Conservation (phyloP, 495 filamentous ascomycete species). For the Cercophora samala region DNA sequence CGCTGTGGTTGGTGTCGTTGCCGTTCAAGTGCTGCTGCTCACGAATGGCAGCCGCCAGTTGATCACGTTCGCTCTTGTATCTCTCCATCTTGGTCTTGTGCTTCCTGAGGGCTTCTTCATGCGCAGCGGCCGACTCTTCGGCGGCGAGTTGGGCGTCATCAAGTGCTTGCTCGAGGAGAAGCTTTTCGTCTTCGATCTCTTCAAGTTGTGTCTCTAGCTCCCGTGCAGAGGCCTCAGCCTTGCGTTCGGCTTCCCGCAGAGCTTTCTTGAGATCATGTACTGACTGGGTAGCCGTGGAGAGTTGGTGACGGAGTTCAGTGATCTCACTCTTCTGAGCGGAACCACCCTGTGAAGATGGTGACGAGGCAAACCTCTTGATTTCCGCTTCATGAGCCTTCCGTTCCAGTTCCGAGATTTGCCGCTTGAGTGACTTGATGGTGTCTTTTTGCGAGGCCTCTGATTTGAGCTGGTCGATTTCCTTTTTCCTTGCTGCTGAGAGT, state of each 20-base stretch:
- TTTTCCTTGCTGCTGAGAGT: slow-evolving; percentile 59
- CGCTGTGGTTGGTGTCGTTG: slow-evolving; percentile 28
- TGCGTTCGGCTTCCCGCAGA: slow-evolving; percentile 57
- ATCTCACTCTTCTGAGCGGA: slow-evolving; percentile 62
- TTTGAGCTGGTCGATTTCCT: slow-evolving; percentile 59
- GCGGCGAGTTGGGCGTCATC: slow-evolving; percentile 68
- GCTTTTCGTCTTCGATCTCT: slow-evolving; percentile 86
- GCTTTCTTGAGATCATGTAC: slow-evolving; percentile 54
- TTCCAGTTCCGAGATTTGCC: slow-evolving; percentile 49
- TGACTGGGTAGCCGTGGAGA: slow-evolving; percentile 59
- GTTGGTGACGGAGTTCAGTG: slow-evolving; percentile 58
- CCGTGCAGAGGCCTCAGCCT: slow-evolving; percentile 75
- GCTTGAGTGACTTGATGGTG: slow-evolving; percentile 45
- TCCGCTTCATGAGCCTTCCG: slow-evolving; percentile 44
- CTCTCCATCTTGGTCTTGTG: slow-evolving; percentile 51
- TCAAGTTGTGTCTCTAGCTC: slow-evolving; percentile 79
- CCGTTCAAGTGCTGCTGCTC: slow-evolving; percentile 30
- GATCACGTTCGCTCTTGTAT: slow-evolving; percentile 43
- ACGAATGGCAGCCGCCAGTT: slow-evolving; percentile 30
- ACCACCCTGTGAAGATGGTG: slow-evolving; percentile 33
- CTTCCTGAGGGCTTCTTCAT: slow-evolving; percentile 61
- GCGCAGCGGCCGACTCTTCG: slow-evolving; percentile 83
- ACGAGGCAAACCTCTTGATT: slow-evolving; percentile 34
- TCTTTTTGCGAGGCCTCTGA: slow-evolving; percentile 62
- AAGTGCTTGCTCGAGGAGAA: slow-evolving; percentile 74